phyloP scores from a whole-genome alignment of 1,284 basidiomycete genomes.

The Melampsora americana region DNA sequence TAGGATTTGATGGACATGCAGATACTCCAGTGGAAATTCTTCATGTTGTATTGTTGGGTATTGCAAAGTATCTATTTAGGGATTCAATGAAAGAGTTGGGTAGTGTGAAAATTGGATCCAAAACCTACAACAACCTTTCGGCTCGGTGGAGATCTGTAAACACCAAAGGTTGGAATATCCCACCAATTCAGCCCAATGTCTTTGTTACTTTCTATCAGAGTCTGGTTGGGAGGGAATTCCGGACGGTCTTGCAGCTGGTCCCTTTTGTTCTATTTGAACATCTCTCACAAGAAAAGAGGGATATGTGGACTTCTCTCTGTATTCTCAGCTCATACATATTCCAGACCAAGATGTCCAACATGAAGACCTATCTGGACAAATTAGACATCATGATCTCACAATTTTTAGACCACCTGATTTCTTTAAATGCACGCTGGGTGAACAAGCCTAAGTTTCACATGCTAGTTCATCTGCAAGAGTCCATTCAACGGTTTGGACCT shows the following conservation, averaged over 20 bases:
- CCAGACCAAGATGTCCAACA: constrained; percentile 4
- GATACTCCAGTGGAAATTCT: too few species aligned
- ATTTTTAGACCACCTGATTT: constrained; percentile 52
- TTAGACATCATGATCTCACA: constrained; percentile 49
- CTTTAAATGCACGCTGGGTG: constrained; percentile 54
- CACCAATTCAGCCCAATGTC: constrained; percentile 49
- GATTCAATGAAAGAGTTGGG: too few species aligned
- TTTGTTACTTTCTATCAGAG: constrained; percentile 53
- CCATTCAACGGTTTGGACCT: constrained; percentile 42
- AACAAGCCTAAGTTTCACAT: constrained; percentile 57
- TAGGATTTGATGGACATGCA: too few species aligned
- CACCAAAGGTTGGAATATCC: constrained; percentile 50
- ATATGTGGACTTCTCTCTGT: constrained; percentile 53
- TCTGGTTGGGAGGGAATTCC: constrained; percentile 55
- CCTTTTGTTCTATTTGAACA: constrained; percentile 55
- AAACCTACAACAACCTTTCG: not conserved
- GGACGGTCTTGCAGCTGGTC: constrained; percentile 13
- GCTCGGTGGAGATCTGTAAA: not conserved
- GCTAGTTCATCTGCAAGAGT: constrained; percentile 47
- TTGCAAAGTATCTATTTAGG: too few species aligned
- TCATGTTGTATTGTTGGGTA: too few species aligned
- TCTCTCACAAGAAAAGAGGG: constrained; percentile 46
- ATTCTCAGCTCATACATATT: constrained; percentile 46
- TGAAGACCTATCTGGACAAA: not conserved
- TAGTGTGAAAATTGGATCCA: too few species aligned